These are phyloP conservation scores for Auriculariales sp. DNA, from an alignment of 768 basidiomycete species.

Conservation along the genomic window DNA sequence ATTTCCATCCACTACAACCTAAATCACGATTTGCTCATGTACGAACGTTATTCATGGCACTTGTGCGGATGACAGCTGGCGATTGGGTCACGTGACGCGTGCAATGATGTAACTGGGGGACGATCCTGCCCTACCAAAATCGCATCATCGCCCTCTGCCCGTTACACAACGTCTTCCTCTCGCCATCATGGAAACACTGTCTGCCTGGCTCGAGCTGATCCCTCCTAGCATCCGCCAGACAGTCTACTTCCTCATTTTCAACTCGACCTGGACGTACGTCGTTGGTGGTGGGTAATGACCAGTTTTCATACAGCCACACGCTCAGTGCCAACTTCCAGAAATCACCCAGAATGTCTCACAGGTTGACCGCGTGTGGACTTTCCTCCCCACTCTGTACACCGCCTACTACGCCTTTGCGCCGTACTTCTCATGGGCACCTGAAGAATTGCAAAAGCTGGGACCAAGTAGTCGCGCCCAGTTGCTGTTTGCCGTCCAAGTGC, in stretches of 20 bases:
- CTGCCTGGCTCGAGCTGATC: slow-evolving; percentile 2
- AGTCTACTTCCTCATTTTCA: slow-evolving; percentile 38
- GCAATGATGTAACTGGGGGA: too few species aligned
- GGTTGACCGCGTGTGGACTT: slow-evolving; percentile 70
- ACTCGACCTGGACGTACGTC: slow-evolving; percentile 36
- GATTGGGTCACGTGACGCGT: too few species aligned
- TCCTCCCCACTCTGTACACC: slow-evolving; percentile 70
- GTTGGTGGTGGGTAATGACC: slow-evolving; percentile 29
- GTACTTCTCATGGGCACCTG: slow-evolving; percentile 26
- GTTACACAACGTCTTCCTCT: too few species aligned
- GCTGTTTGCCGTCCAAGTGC: slow-evolving; percentile 55
- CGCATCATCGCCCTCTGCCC: too few species aligned
- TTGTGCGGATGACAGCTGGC: too few species aligned
- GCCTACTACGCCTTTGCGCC: slow-evolving; percentile 73
- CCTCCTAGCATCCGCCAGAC: slow-evolving; percentile 20
- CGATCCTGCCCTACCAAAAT: too few species aligned
- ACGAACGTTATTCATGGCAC: too few species aligned
- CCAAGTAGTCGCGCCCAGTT: slow-evolving; percentile 47
- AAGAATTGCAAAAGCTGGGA: slow-evolving; percentile 35
- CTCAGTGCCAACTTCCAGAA: too few species aligned
- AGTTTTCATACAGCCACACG: neutral
- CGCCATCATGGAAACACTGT: neutral
- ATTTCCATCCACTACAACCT: too few species aligned
- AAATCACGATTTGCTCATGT: too few species aligned
- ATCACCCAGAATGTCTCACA: slow-evolving; percentile 75